phyloP scores from a whole-genome alignment of 768 basidiomycete species.

The Mycena filopes region DNA sequence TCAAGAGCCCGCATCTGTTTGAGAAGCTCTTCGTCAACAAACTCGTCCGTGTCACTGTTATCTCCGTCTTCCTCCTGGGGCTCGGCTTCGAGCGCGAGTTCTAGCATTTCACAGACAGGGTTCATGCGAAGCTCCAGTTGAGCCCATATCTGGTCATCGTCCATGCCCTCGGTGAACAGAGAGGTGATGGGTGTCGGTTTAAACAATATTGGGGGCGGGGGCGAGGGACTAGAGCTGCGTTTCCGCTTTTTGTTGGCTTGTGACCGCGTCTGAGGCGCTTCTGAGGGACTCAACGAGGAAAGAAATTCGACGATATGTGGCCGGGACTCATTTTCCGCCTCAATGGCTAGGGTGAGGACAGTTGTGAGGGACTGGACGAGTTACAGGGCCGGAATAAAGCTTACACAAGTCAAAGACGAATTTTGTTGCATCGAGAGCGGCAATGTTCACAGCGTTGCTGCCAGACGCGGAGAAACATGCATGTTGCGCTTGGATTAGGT shows the following conservation, averaged over 20 bases:
- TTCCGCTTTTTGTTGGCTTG: conserved; percentile 62
- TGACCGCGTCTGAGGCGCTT: conserved; percentile 82
- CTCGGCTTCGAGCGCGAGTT: conserved; percentile 65
- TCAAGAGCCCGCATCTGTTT: conserved; percentile 40
- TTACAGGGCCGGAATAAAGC: conserved; percentile 34
- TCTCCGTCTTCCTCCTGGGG: conserved; percentile 43
- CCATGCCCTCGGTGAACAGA: conserved; percentile 83
- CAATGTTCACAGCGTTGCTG: conserved; percentile 60
- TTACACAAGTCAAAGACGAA: conserved; percentile 81
- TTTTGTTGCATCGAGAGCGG: conserved; percentile 77
- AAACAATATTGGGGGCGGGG: conserved; percentile 47
- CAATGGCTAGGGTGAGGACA: conserved; percentile 48
- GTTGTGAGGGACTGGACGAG: neutral
- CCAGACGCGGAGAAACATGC: conserved; percentile 65
- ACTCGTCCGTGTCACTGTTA: conserved; percentile 43
- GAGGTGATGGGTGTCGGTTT: conserved; percentile 77
- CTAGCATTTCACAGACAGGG: conserved; percentile 75
- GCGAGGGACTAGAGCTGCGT: conserved; percentile 48
- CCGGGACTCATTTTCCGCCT: conserved; percentile 73
- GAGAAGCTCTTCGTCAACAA: conserved; percentile 40
- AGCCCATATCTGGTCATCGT: conserved; percentile 90
- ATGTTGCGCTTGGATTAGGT: conserved; percentile 63
- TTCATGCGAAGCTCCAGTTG: conserved; percentile 88
- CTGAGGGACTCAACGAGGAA: conserved; percentile 69
- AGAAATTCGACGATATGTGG: conserved; percentile 75